Base-by-base conservation (phyloP, 176 grass and related monocot genomes). In the Aegilops longissima region DNA sequence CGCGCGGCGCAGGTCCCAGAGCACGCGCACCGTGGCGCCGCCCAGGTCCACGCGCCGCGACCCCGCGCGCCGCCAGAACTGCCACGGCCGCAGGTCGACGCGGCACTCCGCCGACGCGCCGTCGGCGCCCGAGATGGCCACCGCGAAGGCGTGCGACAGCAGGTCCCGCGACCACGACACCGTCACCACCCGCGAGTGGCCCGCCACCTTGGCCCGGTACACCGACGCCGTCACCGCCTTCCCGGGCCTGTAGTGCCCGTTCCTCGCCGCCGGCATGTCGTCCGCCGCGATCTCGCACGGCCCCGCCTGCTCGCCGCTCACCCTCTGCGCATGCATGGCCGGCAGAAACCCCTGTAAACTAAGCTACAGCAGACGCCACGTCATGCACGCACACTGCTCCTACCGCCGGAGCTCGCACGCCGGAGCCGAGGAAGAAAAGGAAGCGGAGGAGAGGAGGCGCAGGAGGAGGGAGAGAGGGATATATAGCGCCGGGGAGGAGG, bases 151-250 rank as follows among this genome's bases (percentile, higher is more conserved):
- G 38, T 93, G 93, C 4, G 88, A 87, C 0, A 95, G 85, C 14
- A 93, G 82, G 89, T 95, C 89, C 29, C 89, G 87, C 33, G 86
- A 93, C 95, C 93, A 98, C 2, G 93, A 86, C 16, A 98, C 86
- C 16, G 89, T 92, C 73, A 95, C 87, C 40, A 93, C 78, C 5
- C 91, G 91, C 61, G 91, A 90, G 87, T 98, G 91, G 1, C 95
- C 95, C 0, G 91, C 93, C 59, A 98, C 87, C 87, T 95, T 98
- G 79, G 93, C 92, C 2, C 89, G 93, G 85, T 98, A 98, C 30
- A 98, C 93, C 5, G 95, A 93, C 21, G 90, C 89, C 2, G 90
- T 89, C 1, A 93, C 85, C 14, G 89, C 92, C 85, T 87, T 92
- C 0, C 89, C 93, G 0, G 80, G 90, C 70, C 89, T 80, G 14